Evolutionary conservation across 1,284 basidiomycete species (phyloP).

Genomic region (Leccinum fuscescens): DNA sequence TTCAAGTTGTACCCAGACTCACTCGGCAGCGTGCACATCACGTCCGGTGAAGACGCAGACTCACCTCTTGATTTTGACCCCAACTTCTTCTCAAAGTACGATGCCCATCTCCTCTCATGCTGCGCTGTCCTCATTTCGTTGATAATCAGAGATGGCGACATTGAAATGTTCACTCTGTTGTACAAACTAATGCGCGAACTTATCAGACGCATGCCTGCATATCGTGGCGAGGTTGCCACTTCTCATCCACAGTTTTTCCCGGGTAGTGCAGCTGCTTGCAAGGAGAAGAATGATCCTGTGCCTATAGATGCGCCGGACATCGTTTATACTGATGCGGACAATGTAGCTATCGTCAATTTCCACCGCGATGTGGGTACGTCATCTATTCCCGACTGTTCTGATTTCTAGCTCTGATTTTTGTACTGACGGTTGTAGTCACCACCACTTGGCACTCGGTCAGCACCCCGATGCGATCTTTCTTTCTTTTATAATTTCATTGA

Average conservation of each 20-base stretch:
- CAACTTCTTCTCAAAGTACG: slow-evolving; percentile 14
- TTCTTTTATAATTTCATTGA: neutral
- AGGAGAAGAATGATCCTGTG: slow-evolving; percentile 36
- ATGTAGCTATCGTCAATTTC: slow-evolving; percentile 49
- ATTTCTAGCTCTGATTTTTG: neutral
- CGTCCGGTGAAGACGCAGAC: slow-evolving; percentile 24
- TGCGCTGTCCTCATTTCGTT: neutral
- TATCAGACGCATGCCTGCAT: too few relatives aligned
- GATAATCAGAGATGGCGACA: neutral
- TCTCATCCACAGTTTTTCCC: slow-evolving; percentile 51
- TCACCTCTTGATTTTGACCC: slow-evolving; percentile 23
- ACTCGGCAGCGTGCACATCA: slow-evolving; percentile 31
- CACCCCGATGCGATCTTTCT: neutral
- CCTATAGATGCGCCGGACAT: slow-evolving; percentile 45
- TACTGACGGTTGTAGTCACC: slow-evolving; percentile 32
- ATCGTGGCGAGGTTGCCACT: slow-evolving; percentile 18
- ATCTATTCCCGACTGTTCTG: too few relatives aligned
- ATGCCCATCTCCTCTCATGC: neutral
- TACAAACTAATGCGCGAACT: too few relatives aligned
- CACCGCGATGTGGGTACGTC: slow-evolving; percentile 33
- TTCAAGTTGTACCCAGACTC: slow-evolving; percentile 31
- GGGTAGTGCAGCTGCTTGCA: slow-evolving; percentile 43
- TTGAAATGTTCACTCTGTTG: too few relatives aligned
- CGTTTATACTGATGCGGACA: slow-evolving; percentile 56
- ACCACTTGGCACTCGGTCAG: slow-evolving; percentile 59